Conservation (phyloP, 805 yeast genomes). For the Metschnikowia henanensis region DNA sequence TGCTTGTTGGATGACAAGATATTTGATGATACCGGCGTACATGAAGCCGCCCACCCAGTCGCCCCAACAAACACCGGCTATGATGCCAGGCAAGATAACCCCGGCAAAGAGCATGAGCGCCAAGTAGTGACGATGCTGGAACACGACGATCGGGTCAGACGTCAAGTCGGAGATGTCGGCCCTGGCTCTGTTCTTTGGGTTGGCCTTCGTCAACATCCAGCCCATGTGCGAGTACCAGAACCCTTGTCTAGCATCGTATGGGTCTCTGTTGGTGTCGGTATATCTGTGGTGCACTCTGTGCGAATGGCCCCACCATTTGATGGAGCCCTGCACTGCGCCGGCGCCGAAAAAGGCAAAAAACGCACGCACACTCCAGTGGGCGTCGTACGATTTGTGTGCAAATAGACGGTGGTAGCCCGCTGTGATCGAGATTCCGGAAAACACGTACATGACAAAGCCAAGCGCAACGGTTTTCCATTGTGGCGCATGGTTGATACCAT, state of each 20-base stretch:
- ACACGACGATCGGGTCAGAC: constrained; percentile 74
- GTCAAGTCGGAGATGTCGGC: constrained; percentile 80
- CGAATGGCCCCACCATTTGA: constrained; percentile 88
- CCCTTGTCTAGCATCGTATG: constrained; percentile 82
- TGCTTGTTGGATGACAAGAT: constrained; percentile 75
- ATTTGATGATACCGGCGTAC: constrained; percentile 72
- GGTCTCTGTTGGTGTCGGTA: constrained; percentile 81
- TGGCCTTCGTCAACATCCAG: constrained; percentile 81
- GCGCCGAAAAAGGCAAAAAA: constrained; percentile 80
- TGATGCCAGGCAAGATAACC: constrained; percentile 59
- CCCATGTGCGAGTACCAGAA: constrained; percentile 85
- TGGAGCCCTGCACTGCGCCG: constrained; percentile 80
- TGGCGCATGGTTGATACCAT: constrained; percentile 49
- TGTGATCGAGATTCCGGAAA: constrained; percentile 75
- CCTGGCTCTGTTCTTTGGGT: constrained; percentile 79
- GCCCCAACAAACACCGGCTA: constrained; percentile 30
- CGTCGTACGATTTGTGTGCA: constrained; percentile 74
- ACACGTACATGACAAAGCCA: constrained; percentile 51
- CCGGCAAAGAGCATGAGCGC: constrained; percentile 59
- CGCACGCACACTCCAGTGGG: constrained; percentile 57
- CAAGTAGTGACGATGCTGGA: constrained; percentile 80
- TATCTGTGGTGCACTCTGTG: constrained; percentile 87
- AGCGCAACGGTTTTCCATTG: constrained; percentile 52
- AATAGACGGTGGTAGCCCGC: constrained; percentile 84
- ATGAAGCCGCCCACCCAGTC: constrained; percentile 67